A percentile compares a stretch with the other conserved stretches of the same genome.
Evolutionary conservation across 2,329 filamentous ascomycete genomes (phyloP).

Genomic region (Paraconiothyrium brasiliense): DNA sequence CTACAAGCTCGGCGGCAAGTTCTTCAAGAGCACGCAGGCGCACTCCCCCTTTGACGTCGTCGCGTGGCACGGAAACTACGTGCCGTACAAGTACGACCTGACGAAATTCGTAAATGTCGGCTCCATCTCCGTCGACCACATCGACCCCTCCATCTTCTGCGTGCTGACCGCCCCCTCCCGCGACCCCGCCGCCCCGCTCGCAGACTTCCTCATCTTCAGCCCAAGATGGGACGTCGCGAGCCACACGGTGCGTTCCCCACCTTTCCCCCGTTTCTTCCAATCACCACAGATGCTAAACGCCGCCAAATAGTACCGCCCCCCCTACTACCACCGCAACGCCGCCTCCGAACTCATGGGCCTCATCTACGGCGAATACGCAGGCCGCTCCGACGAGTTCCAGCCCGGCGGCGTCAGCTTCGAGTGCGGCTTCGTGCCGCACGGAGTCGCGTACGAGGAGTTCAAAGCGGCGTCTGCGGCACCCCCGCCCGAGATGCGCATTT

Average conservation of each 20-base stretch:
- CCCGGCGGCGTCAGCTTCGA: constrained; percentile 71
- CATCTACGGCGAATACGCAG: constrained; percentile 67
- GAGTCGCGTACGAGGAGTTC: constrained; percentile 65
- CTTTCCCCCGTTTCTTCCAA: not conserved
- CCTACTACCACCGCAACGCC: constrained; percentile 71
- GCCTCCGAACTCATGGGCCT: constrained; percentile 74
- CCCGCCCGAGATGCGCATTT: constrained; percentile 48
- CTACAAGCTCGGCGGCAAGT: constrained; percentile 68
- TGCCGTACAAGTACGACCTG: constrained; percentile 82
- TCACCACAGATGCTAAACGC: too few relatives aligned
- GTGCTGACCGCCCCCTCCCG: constrained; percentile 68
- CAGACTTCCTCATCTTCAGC: constrained; percentile 72
- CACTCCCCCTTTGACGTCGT: constrained; percentile 83
- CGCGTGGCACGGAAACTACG: constrained; percentile 81
- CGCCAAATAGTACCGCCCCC: constrained; percentile 47
- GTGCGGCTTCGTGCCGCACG: constrained; percentile 76
- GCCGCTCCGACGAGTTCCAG: constrained; percentile 62
- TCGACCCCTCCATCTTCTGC: constrained; percentile 80
- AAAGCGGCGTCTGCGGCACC: constrained; percentile 64
- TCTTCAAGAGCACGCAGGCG: constrained; percentile 71
- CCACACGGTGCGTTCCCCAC: constrained; percentile 18
- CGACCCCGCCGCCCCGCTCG: constrained; percentile 68
- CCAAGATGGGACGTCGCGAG: constrained; percentile 68
- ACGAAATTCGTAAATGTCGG: constrained; percentile 80
- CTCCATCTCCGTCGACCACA: constrained; percentile 77